A percentile compares a stretch with the other conserved stretches of the same genome.
phyloP scores from a whole-genome alignment of 1,284 basidiomycete species.

The Naganishia albida region DNA sequence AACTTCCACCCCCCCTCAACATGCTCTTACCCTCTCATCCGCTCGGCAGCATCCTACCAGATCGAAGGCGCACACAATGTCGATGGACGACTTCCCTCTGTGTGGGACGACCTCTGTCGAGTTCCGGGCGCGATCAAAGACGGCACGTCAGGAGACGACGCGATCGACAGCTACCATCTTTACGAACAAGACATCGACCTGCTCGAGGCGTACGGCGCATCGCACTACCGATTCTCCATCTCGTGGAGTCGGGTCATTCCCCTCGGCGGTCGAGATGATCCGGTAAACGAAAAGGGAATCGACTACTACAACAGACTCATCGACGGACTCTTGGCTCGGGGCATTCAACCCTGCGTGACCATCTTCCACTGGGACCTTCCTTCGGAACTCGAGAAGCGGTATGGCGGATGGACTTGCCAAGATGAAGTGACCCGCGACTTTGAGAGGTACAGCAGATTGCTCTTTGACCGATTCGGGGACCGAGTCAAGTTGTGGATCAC shows the following conservation, averaged over 20 bases:
- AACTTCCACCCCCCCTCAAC: too few species aligned
- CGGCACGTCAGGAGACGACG: slow-evolving; percentile 48
- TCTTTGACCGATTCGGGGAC: slow-evolving; percentile 70
- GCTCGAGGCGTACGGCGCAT: slow-evolving; percentile 61
- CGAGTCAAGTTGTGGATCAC: slow-evolving; percentile 69
- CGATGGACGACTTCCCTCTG: slow-evolving; percentile 38
- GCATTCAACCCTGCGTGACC: slow-evolving; percentile 46
- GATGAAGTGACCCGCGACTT: slow-evolving; percentile 60
- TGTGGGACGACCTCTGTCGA: slow-evolving; percentile 65
- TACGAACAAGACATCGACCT: slow-evolving; percentile 70
- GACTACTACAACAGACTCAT: slow-evolving; percentile 63
- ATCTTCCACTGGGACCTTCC: slow-evolving; percentile 66
- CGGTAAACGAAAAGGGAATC: slow-evolving; percentile 66
- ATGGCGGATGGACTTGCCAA: slow-evolving; percentile 62
- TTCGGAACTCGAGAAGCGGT: slow-evolving; percentile 66
- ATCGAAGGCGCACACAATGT: slow-evolving; percentile 40
- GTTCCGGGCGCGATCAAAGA: slow-evolving; percentile 65
- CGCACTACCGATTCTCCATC: slow-evolving; percentile 64
- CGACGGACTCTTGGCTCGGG: slow-evolving; percentile 63
- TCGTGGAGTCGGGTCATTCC: slow-evolving; percentile 72
- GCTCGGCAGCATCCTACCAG: slow-evolving; percentile 39
- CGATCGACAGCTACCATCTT: slow-evolving; percentile 47
- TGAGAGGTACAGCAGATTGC: slow-evolving; percentile 65
- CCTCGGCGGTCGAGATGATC: slow-evolving; percentile 62
- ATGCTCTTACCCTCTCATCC: background rate